Base-by-base conservation (phyloP, 495 filamentous ascomycete species). In the Choiromyces venosus region DNA sequence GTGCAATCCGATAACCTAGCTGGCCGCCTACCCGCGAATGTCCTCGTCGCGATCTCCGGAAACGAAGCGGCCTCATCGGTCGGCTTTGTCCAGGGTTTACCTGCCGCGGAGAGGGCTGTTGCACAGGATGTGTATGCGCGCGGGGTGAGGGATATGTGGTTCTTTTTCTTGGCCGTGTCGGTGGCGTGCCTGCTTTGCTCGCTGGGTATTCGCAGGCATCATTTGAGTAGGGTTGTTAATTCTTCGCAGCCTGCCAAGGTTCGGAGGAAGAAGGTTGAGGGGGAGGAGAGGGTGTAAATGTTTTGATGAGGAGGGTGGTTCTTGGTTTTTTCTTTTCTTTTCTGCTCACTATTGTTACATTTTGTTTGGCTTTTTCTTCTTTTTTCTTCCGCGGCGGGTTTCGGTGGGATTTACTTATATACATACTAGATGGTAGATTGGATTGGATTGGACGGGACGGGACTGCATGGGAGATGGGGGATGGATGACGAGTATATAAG, bases 71-170 rank as follows among this genome's bases (percentile, higher is more conserved):
- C 84, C 29, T 84, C 86, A 10, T 86, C 83, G 42, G 81, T 85
- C 14, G 75, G 76, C 14, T 75, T 85, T 73, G 79, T 87, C 25
- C 72, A 84, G 46, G 65, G 69, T 0, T 73, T 87, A 40, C 82
- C 83, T 6, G 52, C n/a, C n/a, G 25, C 56, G 0, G 64, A 79
- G 72, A 73, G 38, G 40, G 56, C 71, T 37, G 61, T 73, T 6
- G 79, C 71, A 25, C 76, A 84, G 80, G 67, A 79, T 69, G 84
- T 82, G 9, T 86, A 84, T 76, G 81, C 84, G 5, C 73, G 83
- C 21, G 82, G 80, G 19, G 76, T 87, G 74, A 80, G 76, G 52
- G 81, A 68, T 1, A 86, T 87, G 83, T 87, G 86, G 86, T 85
- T 83, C 68, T 81, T 86, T 72, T 87, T 85, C 79, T 71, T 82